Percentiles rank a stretch among this genome's conserved stretches.
Conservation (phyloP, 2,329 filamentous ascomycete species). For the Scedosporium dehoogii region DNA sequence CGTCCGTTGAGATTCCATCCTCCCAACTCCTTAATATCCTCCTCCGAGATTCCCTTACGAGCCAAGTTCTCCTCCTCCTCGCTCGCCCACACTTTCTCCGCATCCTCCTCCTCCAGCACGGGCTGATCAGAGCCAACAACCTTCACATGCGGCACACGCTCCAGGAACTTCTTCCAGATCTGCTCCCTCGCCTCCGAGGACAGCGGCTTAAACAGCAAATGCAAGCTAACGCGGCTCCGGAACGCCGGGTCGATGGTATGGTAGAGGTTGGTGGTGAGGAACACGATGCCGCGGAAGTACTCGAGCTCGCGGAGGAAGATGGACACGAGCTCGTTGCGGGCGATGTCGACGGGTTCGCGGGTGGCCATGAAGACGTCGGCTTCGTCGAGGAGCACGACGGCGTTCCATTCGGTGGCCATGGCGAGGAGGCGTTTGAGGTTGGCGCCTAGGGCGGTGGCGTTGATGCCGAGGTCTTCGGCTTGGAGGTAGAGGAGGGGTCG, state of each 20-base stretch:
- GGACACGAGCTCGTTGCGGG: constrained; percentile 37
- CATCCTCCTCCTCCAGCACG: constrained; percentile 14
- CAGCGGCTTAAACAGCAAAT: constrained; percentile 33
- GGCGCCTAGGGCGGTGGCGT: constrained; percentile 31
- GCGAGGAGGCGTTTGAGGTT: constrained; percentile 36
- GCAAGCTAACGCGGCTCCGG: constrained; percentile 34
- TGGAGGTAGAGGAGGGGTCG: constrained; percentile 35
- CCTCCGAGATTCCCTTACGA: constrained; percentile 15
- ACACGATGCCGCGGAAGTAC: constrained; percentile 34
- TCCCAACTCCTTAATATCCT: constrained; percentile 27
- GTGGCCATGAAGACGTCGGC: constrained; percentile 42
- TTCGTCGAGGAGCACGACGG: constrained; percentile 41
- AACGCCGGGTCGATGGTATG: constrained; percentile 33
- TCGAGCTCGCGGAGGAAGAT: constrained; percentile 36
- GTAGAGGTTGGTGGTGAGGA: constrained; percentile 33
- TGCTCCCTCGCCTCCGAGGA: constrained; percentile 23
- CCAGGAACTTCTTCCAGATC: constrained; percentile 37
- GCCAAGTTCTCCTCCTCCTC: constrained; percentile 5
- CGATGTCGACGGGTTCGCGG: constrained; percentile 33
- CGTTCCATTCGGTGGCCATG: constrained; percentile 39
- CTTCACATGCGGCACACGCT: not conserved
- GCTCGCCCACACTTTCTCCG: constrained; percentile 1
- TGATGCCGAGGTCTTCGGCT: constrained; percentile 37
- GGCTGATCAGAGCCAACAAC: constrained; percentile 12
- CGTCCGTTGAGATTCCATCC: constrained; percentile 33